A percentile compares a stretch with the other conserved stretches of the same genome.
These are phyloP conservation scores for Alternaria sp. DNA, from an alignment of 2,329 filamentous ascomycete species.

Conservation along the genomic window DNA sequence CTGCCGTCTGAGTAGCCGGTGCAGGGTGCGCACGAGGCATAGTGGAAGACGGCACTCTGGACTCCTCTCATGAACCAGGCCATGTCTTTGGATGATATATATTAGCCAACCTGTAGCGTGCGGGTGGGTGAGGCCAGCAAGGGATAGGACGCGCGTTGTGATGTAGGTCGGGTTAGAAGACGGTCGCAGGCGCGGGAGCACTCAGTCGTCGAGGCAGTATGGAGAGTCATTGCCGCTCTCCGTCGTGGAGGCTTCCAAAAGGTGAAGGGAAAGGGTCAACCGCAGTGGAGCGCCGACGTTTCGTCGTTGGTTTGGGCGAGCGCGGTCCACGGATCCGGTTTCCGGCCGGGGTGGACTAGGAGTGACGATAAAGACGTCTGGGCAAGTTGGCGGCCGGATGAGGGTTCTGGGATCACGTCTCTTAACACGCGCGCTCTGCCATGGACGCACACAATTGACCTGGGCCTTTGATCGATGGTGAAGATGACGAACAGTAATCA, in stretches of 20 bases:
- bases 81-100: constrained; percentile 32
- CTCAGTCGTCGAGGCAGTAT: constrained; percentile 27
- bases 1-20: constrained; percentile 73
- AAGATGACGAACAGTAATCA: constrained; percentile 1
- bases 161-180: constrained; percentile 2
- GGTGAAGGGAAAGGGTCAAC: constrained; percentile 13
- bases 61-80: constrained; percentile 59
- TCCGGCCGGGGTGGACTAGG: constrained; percentile 12
- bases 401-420: background rate
- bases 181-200: constrained; percentile 28
- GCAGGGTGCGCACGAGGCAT: constrained; percentile 81
- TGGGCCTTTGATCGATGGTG: background rate
- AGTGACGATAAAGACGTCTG: constrained; percentile 13
- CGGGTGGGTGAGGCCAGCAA: constrained; percentile 1
- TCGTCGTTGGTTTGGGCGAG: constrained; percentile 17
- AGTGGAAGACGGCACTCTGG: constrained; percentile 80
- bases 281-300: constrained; percentile 14
- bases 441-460: background rate
- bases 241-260: constrained; percentile 17
- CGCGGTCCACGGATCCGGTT: constrained; percentile 22
- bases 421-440: background rate
- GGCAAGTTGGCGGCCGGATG: constrained; percentile 3
- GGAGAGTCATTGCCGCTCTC: constrained; percentile 38
- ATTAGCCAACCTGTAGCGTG: constrained; percentile 1
- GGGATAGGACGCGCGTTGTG: constrained; percentile 8